phyloP scores from a whole-genome alignment of 306 rosid species.

The Ormosia semicastrata region DNA sequence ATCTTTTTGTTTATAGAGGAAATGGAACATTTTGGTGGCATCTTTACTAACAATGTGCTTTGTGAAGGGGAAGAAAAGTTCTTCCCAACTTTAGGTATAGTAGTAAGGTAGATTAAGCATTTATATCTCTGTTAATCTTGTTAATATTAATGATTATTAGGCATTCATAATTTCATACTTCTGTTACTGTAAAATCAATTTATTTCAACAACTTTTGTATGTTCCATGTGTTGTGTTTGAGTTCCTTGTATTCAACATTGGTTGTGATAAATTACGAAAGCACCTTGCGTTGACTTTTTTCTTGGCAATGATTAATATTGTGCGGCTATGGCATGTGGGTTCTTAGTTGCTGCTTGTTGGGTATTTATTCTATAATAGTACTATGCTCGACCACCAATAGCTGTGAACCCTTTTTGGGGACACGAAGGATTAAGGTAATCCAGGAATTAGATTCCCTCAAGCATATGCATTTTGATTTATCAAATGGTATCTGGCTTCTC shows the following conservation, averaged over 20 bases:
- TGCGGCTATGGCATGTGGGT: slow-evolving; percentile 8
- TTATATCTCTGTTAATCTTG: slow-evolving; percentile 15
- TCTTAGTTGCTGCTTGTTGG: slow-evolving; percentile 28
- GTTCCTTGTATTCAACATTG: slow-evolving; percentile 11
- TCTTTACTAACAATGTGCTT: slow-evolving; percentile 34
- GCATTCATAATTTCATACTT: neutral
- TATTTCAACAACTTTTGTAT: neutral
- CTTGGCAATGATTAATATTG: neutral
- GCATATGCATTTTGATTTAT: slow-evolving; percentile 26
- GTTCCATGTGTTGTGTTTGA: neutral
- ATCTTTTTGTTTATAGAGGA: slow-evolving; percentile 25
- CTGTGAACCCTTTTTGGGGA: slow-evolving; percentile 20
- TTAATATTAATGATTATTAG: slow-evolving; percentile 4
- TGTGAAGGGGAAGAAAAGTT: slow-evolving; percentile 19
- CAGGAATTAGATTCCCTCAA: slow-evolving; percentile 41
- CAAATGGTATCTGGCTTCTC: neutral
- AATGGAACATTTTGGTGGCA: slow-evolving; percentile 36
- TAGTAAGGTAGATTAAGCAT: slow-evolving; percentile 25
- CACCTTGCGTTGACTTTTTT: slow-evolving; percentile 36
- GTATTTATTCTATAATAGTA: slow-evolving; percentile 31
- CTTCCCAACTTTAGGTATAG: slow-evolving; percentile 21
- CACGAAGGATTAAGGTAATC: slow-evolving; percentile 27
- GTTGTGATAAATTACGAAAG: slow-evolving; percentile 2
- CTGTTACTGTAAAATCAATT: slow-evolving; percentile 24
- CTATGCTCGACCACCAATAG: slow-evolving; percentile 23